Base-by-base conservation (phyloP, 129 eudicot genomes). In the Saposhnikovia divaricata region DNA sequence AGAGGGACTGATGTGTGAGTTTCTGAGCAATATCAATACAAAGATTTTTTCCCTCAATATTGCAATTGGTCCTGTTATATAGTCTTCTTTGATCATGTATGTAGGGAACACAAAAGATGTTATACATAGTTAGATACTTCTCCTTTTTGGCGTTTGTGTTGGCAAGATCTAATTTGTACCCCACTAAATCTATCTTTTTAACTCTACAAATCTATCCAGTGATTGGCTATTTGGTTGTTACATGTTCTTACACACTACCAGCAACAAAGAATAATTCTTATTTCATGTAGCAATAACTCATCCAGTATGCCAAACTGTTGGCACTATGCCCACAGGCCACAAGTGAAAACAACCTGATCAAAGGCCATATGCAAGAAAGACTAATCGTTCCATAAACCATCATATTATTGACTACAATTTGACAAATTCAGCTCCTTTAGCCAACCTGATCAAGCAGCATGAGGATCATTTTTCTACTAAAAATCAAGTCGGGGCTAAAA, bases 41-140 rank as follows among this genome's bases (percentile, higher is more conserved):
- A n/a, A 61, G 69, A 61, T 61, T n/a, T 59, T 10, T 0, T 0
- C 37, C 28, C 34, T 61, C 69, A n/a, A 3, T 3, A 25, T 2
- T 61, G 69, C 69, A 2, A 61, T 9, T 39, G 48, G 31, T 19
- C 40, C 76, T 72, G 76, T 72, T 37, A 72, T 2, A 3, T 72
- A 40, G 76, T 40, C 76, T 72, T 50, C 18, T 77, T 42, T 16
- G 13, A 70, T 23, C 74, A 61, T 57, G 15, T 34, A 68, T 31
- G 73, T 68, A 6, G 73, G 73, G 73, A 68, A 68, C 70, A 31
- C 39, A 66, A 66, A 13, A 27, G 40, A 65, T 65, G 72, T 65
- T 66, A 28, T 1, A n/a, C n/a, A n/a, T n/a, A n/a, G n/a, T n/a
- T n/a, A n/a, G 72, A 66, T 66, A 12, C 15, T 57, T 59, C 12